Conservation (phyloP, 2,329 filamentous ascomycete genomes). For the Myotisia sp. region DNA sequence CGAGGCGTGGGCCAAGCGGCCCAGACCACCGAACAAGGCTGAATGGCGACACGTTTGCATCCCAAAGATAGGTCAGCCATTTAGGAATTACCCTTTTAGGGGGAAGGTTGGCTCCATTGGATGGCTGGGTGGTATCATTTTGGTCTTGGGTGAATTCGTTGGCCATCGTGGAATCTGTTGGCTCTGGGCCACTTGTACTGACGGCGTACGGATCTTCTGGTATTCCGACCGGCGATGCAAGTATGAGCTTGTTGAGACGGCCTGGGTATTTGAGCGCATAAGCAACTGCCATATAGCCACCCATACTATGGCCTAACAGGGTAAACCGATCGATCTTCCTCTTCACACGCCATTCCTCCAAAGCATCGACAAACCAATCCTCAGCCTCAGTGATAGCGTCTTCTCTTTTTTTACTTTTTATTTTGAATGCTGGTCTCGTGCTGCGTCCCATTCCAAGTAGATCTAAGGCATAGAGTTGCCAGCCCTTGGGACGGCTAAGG, state of each 20-base stretch:
- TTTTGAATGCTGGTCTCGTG: constrained; percentile 65
- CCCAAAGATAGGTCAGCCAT: constrained; percentile 91
- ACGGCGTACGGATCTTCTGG: constrained; percentile 89
- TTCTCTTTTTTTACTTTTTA: constrained; percentile 66
- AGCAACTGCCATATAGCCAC: constrained; percentile 85
- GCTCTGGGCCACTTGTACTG: constrained; percentile 64
- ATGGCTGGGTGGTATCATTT: constrained; percentile 16
- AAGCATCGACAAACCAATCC: constrained; percentile 85
- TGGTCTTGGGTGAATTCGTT: constrained; percentile 73
- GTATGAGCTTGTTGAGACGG: constrained; percentile 84
- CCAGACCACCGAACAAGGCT: constrained; percentile 77
- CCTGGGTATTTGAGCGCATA: constrained; percentile 96
- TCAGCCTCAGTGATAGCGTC: constrained; percentile 79
- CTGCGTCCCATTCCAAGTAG: constrained; percentile 91
- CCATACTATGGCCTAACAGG: constrained; percentile 79
- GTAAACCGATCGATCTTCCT: constrained; percentile 88
- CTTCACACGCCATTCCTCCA: constrained; percentile 88
- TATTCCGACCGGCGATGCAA: constrained; percentile 86
- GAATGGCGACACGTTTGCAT: constrained; percentile 92
- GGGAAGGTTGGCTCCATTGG: constrained; percentile 25
- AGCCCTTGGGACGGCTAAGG: constrained; percentile 61
- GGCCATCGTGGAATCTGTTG: constrained; percentile 54
- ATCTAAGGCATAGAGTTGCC: constrained; percentile 88
- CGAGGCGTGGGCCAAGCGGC: constrained; percentile 76
- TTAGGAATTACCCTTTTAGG: constrained; percentile 54